Percentiles rank a stretch among this genome's conserved stretches.
Evolutionary conservation across 108 stramenopile species (phyloP).

Genomic region (Fistulifera solaris): DNA sequence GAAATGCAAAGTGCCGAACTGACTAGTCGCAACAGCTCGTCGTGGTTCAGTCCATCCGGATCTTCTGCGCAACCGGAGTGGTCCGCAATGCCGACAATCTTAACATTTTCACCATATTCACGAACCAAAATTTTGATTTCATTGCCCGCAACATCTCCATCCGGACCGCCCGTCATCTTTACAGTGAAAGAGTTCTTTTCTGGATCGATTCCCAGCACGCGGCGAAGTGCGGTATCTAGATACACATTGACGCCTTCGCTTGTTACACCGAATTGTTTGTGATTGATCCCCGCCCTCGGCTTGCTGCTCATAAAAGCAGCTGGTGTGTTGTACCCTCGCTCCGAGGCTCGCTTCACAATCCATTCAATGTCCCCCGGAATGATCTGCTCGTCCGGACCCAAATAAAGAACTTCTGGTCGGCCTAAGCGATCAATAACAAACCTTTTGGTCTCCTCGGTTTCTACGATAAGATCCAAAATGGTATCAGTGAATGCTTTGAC

Average conservation of each 20-base stretch:
- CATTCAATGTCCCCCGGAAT: conserved; percentile 95
- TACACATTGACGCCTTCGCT: conserved; percentile 93
- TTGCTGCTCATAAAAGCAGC: conserved; percentile 97
- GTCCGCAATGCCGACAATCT: conserved; percentile 93
- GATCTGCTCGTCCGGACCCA: conserved; percentile 98
- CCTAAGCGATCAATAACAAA: conserved; percentile 86
- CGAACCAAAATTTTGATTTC: conserved; percentile 91
- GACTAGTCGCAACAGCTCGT: conserved; percentile 88
- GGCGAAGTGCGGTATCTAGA: conserved; percentile 86
- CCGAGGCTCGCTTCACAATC: conserved; percentile 85
- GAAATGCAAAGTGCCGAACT: conserved; percentile 60
- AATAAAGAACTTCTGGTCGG: conserved; percentile 87
- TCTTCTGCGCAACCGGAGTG: conserved; percentile 95
- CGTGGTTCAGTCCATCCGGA: conserved; percentile 84
- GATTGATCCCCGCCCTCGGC: conserved; percentile 93
- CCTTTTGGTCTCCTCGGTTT: conserved; percentile 77
- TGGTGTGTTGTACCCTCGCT: conserved; percentile 88
- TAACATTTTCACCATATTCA: conserved; percentile 92
- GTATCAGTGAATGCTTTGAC: conserved; percentile 93
- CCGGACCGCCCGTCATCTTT: conserved; percentile 96
- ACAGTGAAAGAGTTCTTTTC: conserved; percentile 81
- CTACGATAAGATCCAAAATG: conserved; percentile 90
- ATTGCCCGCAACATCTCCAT: conserved; percentile 98
- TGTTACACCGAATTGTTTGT: conserved; percentile 97
- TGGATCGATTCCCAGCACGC: conserved; percentile 76